Base-by-base conservation (phyloP, 148 eudicot genomes). In the Chenopodium quinoa region DNA sequence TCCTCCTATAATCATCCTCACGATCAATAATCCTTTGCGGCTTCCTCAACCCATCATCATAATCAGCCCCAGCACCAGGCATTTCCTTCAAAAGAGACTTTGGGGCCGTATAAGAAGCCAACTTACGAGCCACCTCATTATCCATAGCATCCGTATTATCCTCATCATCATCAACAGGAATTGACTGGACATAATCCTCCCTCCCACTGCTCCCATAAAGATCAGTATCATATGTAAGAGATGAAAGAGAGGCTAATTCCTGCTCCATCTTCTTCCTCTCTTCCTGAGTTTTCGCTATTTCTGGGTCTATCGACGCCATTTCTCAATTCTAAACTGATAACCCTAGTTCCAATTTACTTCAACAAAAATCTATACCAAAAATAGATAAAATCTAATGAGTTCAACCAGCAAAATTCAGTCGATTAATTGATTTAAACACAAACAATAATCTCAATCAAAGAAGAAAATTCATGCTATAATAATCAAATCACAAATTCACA, bases 201-300 rank as follows among this genome's bases (percentile, higher is more conserved):
- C 87, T 92, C 14, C 83, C 85, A 65, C 84, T 89, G 76, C 74
- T 82, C 1, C 90, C 92, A 79, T 95, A 95, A 1, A 95, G 89
- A 17, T 95, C 99, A 29, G 78, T 83, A 87, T 95, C 99, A 65
- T 88, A 95, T 3, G 89, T 85, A 8, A 92, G 81, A 8, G 94
- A 84, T 31, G 87, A 88, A 17, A 91, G 89, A 25, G 97, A 88
- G 0, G 96, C 97, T 10, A 95, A 82, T 77, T 92, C 86, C 79
- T 92, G 87, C 89, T 92, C 97, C 91, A 89, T 80, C 77, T 90
- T 89, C 82, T 90, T 92, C 91, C 97, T 91, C 89, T 95, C 98
- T 75, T 92, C 97, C 81, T 95, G 95, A 2, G 90, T 87, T 83
- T 81, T 93, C n/a, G 88, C 90, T 80, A 95, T 93, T 87, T 95